Evolutionary conservation across 108 stramenopile species (phyloP).

Genomic region (Asterionellopsis glacialis): DNA sequence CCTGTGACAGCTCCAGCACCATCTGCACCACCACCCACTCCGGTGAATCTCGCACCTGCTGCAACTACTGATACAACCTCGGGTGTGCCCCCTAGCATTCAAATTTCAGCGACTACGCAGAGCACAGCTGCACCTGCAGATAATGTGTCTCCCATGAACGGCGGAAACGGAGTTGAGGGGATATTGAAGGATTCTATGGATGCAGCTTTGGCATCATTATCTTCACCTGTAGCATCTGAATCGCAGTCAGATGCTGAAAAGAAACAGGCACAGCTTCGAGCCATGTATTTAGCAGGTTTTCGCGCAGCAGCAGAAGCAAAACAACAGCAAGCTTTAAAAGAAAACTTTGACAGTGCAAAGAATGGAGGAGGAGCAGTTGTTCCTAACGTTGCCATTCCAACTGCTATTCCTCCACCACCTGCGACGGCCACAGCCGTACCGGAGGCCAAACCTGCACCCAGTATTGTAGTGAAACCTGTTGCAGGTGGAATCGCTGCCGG

Average conservation of each 20-base stretch:
- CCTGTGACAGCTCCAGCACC: no score
- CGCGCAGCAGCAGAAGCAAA: conserved; percentile 53
- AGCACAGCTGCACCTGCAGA: not conserved
- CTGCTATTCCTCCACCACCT: conserved; percentile 2
- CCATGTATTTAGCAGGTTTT: conserved; percentile 88
- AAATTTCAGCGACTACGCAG: not conserved
- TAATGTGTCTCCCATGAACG: not conserved
- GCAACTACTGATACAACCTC: not conserved
- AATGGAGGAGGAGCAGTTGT: not conserved
- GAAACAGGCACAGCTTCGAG: conserved; percentile 69
- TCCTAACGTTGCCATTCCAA: not conserved
- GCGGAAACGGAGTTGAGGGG: not conserved
- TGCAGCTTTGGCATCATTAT: conserved; percentile 21
- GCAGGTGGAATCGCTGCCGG: conserved; percentile 37
- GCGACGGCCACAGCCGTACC: conserved; percentile 1
- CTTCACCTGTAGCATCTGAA: not conserved
- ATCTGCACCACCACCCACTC: no score
- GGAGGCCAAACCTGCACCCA: conserved; percentile 12
- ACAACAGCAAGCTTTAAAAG: conserved; percentile 27
- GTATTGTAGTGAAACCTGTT: conserved; percentile 33
- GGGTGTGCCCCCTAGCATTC: not conserved
- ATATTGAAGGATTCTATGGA: conserved; percentile 46
- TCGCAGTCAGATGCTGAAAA: not conserved
- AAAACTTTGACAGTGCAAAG: conserved; percentile 32
- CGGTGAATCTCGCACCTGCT: not conserved